Evolutionary conservation across 176 grass and related monocot genomes (phyloP), one percentile per base, ranked within the genome.

Genomic region (Aegilops bicornis): DNA sequence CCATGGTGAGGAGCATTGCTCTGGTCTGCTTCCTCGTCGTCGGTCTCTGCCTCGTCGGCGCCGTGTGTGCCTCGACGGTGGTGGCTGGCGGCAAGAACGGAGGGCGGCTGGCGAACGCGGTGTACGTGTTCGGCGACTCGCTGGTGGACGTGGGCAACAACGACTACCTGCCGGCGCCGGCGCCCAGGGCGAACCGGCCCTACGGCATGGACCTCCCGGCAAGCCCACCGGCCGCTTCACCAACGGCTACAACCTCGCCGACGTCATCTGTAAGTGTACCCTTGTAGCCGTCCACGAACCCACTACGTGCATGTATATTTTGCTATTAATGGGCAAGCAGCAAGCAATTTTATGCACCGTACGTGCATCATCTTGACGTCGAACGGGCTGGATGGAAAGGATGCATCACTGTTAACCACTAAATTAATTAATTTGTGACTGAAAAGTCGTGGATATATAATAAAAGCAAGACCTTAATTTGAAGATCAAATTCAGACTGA

Each of bases 81-180:
- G 27, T 0, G 8, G 50, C 8, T 0, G 66, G 1, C 8, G 66
- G 66, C 16, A 0, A 19, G 0, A 69, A 35, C 8, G 30, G 32
- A 0, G 33, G 22, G 22, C 36, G 5, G 6, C 1, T 45, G 12
- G 70, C 45, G 70, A 73, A 73, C 6, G 9, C 19, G 4, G 30
- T 80, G 27, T 80, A 80, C 20, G 78, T 80, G 50, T 80, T 80
- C 10, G 78, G 78, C 2, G 78, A 80, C 78, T 80, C 78, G 56
- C 78, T 80, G 2, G 78, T 64, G 31, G 78, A 80, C 22, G 78
- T 80, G 0, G 50, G 76, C 3, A 61, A 79, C 76, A 62, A 79
- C 76, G 20, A 79, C 48, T 33, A 32, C 76, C 50, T 79, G 76
- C 47, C 47, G 45, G 4, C 30, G 17, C 24, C 50, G 19, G 76